Conservation (phyloP, 441 rosid species). For the Populus hybrid region DNA sequence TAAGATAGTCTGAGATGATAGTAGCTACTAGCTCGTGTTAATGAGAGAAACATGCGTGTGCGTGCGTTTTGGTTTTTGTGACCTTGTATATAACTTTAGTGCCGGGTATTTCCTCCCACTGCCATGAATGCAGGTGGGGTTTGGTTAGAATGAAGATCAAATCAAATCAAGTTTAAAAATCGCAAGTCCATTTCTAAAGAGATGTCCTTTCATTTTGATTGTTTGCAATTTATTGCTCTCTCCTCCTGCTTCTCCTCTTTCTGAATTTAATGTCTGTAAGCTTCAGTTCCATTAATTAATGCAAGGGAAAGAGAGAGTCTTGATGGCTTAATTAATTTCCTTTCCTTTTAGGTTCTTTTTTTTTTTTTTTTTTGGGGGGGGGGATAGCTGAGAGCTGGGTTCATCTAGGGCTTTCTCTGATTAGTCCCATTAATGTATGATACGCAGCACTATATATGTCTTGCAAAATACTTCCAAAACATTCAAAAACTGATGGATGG, state of each 20-base stretch:
- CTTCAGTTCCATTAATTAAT: conserved; percentile 37
- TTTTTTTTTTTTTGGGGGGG: conserved; percentile 4
- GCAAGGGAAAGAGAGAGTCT: conserved; percentile 13
- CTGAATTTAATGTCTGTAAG: conserved; percentile 34
- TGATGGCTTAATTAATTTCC: conserved; percentile 15
- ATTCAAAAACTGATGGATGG: background rate
- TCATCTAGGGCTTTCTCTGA: conserved; percentile 40
- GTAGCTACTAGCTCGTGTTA: conserved; percentile 8
- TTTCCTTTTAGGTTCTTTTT: conserved; percentile 8
- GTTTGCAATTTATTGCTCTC: conserved; percentile 28
- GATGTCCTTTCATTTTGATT: conserved; percentile 25
- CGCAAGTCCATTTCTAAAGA: conserved; percentile 10
- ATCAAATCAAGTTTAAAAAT: conserved; percentile 13
- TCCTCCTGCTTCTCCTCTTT: conserved; percentile 19
- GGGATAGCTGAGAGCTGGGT: conserved; percentile 21
- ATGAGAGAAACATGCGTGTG: conserved; percentile 22
- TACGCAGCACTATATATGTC: conserved; percentile 21
- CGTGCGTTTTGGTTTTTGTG: conserved; percentile 29
- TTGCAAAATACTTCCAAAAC: conserved; percentile 10
- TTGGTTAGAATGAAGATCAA: conserved; percentile 24
- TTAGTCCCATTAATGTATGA: conserved; percentile 32
- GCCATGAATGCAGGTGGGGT: background rate
- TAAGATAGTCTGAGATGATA: conserved; percentile 24
- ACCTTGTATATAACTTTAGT: conserved; percentile 37
- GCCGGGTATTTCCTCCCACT: conserved; percentile 25